A percentile compares a stretch with the other conserved stretches of the same genome.
These are phyloP conservation scores for Suillus subalutaceus DNA, from an alignment of 768 basidiomycete genomes.

Conservation along the genomic window DNA sequence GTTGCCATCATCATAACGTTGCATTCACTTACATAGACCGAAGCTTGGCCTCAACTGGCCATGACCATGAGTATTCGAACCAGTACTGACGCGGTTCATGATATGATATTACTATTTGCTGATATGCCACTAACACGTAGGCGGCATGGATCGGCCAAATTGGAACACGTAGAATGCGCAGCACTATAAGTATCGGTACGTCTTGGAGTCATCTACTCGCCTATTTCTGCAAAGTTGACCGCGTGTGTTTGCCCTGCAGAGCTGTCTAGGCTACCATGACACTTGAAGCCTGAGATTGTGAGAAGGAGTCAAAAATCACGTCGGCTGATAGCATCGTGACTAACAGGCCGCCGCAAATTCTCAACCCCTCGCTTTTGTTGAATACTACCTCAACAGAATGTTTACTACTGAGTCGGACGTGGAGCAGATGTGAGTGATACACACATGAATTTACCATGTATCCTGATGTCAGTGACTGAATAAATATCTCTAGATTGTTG, in stretches of 20 bases:
- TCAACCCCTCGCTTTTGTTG: background rate
- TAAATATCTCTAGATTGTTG: background rate
- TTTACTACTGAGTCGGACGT: background rate
- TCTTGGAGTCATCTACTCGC: background rate
- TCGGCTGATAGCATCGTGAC: background rate
- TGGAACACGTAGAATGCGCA: background rate
- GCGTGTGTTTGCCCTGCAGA: background rate
- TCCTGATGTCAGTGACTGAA: background rate
- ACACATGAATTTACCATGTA: background rate
- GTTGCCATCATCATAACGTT: too few relatives aligned
- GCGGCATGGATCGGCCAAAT: background rate
- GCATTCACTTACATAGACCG: too few relatives aligned
- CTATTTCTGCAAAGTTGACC: background rate
- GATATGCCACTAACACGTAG: background rate
- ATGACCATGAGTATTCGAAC: too few relatives aligned
- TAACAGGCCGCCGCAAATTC: background rate
- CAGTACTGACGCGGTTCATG: background rate
- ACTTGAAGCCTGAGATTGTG: background rate
- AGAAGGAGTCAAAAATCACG: background rate
- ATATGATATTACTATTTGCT: background rate
- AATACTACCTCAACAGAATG: background rate
- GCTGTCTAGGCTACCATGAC: background rate
- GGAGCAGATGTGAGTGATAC: background rate
- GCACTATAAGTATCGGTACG: background rate
- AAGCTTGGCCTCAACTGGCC: too few relatives aligned